These are phyloP conservation scores for Diaporthe eres DNA, from an alignment of 2,329 filamentous ascomycete species.

Conservation along the genomic window DNA sequence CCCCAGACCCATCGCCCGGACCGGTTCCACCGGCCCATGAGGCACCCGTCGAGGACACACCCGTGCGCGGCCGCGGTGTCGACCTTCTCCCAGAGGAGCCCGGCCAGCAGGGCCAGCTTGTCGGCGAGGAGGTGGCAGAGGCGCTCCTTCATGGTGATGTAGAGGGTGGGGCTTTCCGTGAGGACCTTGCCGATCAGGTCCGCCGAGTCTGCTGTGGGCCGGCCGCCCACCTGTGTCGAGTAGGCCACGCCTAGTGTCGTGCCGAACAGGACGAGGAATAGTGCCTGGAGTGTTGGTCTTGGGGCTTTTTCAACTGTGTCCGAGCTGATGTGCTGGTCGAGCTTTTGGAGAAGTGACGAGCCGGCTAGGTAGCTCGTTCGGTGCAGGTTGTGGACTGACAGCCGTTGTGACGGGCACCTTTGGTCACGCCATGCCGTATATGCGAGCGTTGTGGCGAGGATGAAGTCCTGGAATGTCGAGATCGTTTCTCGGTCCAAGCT, in stretches of 20 bases:
- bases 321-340: background rate
- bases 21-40: slow-evolving; percentile 27
- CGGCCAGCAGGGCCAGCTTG: background rate
- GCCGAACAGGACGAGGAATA: slow-evolving; percentile 23
- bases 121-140: slow-evolving; percentile 33
- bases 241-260: slow-evolving; percentile 28
- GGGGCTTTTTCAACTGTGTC: background rate
- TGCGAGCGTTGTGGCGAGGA: slow-evolving; percentile 23
- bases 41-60: slow-evolving; percentile 16
- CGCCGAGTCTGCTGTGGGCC: background rate
- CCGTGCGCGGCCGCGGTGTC: background rate
- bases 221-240: background rate
- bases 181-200: slow-evolving; percentile 6
- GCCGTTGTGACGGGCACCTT: background rate
- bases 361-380: slow-evolving; percentile 13
- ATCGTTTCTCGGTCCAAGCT: background rate
- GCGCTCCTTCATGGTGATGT: slow-evolving; percentile 11
- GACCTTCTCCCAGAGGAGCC: background rate
- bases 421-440: slow-evolving; percentile 31
- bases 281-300: slow-evolving; percentile 14
- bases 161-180: background rate
- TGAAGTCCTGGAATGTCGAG: slow-evolving; percentile 20
- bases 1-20: slow-evolving; percentile 21
- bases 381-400: slow-evolving; percentile 19
- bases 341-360: slow-evolving; percentile 26